phyloP scores from a whole-genome alignment of 2,329 filamentous ascomycete species.

The Huntiella savannae region DNA sequence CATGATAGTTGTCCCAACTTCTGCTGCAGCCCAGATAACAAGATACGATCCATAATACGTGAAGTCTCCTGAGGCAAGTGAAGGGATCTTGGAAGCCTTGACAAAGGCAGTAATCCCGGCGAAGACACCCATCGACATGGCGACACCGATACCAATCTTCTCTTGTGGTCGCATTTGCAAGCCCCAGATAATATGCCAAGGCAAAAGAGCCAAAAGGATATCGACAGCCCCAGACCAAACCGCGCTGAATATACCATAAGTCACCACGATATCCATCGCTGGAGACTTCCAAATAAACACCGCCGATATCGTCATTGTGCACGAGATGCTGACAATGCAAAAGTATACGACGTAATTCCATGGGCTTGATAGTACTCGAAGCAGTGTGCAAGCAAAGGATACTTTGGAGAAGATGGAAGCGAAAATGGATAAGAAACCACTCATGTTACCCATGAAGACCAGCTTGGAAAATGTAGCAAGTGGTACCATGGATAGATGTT shows the following conservation, averaged over 20 bases:
- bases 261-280: background rate
- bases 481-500: conserved; percentile 11
- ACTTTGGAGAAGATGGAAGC: conserved; percentile 17
- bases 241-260: conserved; percentile 13
- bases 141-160: conserved; percentile 22
- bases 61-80: conserved; percentile 13
- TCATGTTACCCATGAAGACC: conserved; percentile 12
- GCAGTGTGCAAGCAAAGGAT: conserved; percentile 17
- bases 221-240: conserved; percentile 21
- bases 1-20: conserved; percentile 13
- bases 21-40: conserved; percentile 13
- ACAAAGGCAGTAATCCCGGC: conserved; percentile 18
- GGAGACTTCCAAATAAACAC: conserved; percentile 13
- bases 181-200: conserved; percentile 23
- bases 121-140: conserved; percentile 25
- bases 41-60: conserved; percentile 13
- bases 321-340: conserved; percentile 15
- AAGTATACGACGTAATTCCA: conserved; percentile 14
- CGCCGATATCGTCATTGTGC: conserved; percentile 14
- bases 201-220: conserved; percentile 22
- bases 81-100: conserved; percentile 16
- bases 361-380: conserved; percentile 14
- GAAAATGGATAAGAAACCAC: conserved; percentile 14
- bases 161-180: conserved; percentile 22
- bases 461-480: background rate